Evolutionary conservation across 352 stramenopile species (phyloP).

Genomic region (Pythium volutum): DNA sequence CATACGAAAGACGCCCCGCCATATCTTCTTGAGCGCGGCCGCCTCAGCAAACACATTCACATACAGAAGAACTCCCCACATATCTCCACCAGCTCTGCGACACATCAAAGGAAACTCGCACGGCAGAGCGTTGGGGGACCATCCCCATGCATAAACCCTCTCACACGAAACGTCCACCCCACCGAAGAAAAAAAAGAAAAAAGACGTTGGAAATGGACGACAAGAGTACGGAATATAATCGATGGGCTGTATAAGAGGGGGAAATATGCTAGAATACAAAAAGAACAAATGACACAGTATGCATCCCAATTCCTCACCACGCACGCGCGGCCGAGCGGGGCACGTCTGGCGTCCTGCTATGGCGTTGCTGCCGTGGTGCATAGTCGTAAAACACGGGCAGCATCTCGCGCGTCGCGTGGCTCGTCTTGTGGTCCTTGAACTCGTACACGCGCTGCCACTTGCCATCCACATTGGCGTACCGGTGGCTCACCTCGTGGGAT

Average conservation of each 20-base stretch:
- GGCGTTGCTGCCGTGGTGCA: conserved; percentile 5
- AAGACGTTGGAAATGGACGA: not conserved
- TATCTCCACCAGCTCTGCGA: too few species aligned
- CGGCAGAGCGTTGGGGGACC: not conserved
- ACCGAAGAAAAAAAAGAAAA: not conserved
- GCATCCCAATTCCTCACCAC: not conserved
- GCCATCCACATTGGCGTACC: conserved; percentile 78
- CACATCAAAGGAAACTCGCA: not conserved
- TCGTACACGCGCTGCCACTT: conserved; percentile 79
- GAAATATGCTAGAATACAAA: conserved; percentile 15
- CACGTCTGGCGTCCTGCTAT: not conserved
- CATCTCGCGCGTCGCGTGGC: conserved; percentile 66
- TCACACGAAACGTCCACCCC: not conserved
- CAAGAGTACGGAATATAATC: not conserved
- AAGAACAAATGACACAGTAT: not conserved
- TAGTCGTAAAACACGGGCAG: conserved; percentile 69
- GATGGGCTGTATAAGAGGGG: not conserved
- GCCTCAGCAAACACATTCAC: not conserved
- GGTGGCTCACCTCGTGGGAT: conserved; percentile 59
- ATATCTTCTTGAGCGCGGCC: not conserved
- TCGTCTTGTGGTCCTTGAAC: conserved; percentile 60
- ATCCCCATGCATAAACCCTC: not conserved
- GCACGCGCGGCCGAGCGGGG: not conserved
- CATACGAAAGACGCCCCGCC: not conserved
- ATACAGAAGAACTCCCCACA: too few species aligned